Conservation (phyloP, 179 eudicot genomes). For the Silene coronaria region DNA sequence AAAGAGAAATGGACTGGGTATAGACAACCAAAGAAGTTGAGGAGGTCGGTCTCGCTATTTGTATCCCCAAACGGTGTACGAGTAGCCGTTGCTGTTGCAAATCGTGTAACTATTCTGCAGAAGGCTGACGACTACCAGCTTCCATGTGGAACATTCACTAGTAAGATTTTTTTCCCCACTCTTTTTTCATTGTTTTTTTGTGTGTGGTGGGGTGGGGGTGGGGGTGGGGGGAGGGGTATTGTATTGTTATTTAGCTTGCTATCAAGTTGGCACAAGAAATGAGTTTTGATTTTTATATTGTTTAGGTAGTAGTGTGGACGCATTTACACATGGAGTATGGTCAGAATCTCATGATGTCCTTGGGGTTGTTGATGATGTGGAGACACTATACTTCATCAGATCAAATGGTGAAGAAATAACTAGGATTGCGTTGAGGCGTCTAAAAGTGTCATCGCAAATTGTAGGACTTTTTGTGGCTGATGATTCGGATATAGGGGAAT, state of each 20-base stretch:
- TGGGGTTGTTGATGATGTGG: constrained; percentile 63
- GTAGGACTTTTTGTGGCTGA: constrained; percentile 53
- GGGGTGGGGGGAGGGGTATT: not conserved
- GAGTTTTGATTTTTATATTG: constrained; percentile 7
- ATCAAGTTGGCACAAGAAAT: not conserved
- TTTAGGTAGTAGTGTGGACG: constrained; percentile 32
- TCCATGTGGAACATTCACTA: constrained; percentile 55
- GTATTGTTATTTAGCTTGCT: not conserved
- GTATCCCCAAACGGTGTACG: constrained; percentile 70
- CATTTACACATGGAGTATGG: constrained; percentile 70
- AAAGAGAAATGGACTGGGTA: constrained; percentile 72
- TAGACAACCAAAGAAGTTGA: constrained; percentile 45
- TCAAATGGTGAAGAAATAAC: constrained; percentile 89
- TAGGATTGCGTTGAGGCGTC: constrained; percentile 53
- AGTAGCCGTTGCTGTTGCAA: constrained; percentile 72
- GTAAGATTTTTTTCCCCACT: constrained; percentile 40
- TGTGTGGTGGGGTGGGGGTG: not conserved
- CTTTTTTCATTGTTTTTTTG: too few species aligned
- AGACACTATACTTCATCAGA: constrained; percentile 72
- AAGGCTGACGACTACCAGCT: constrained; percentile 73
- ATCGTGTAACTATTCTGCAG: constrained; percentile 68
- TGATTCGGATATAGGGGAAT: constrained; percentile 38
- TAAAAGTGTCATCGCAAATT: constrained; percentile 52
- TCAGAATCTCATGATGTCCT: constrained; percentile 87
- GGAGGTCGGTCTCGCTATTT: constrained; percentile 62